Base-by-base conservation (phyloP, 208 protist species). In the Leishmania mexicana region DNA sequence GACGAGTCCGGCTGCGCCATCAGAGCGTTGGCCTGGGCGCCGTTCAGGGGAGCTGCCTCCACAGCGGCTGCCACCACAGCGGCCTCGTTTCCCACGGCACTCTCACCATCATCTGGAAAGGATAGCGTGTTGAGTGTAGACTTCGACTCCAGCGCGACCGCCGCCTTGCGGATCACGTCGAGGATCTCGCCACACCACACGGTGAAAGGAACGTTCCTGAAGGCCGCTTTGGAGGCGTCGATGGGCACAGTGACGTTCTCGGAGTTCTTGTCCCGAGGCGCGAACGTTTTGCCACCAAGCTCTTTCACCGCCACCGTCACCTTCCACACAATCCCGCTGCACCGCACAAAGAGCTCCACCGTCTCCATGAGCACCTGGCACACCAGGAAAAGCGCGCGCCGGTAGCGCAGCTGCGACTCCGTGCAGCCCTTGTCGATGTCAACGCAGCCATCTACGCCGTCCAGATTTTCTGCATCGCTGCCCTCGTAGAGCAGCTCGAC, bases 291-390 rank as follows among this genome's bases (percentile, higher is more conserved):
- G 35, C 38, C 60, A 53, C 53, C 67, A 17, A 57, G 45, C 31
- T 68, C 73, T 49, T 42, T 70, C 17, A 93, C 87, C 38, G 88
- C 90, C 81, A 96, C 87, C 47, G 85, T 94, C 35, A 90, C 93
- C 45, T 85, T 82, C 95, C 95, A 97, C 49, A 97, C 87, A 24
- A 94, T 85, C 53, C 95, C 95, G 75, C 89, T 96, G 87, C 96
- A 89, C 75, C 95, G 95, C n/a, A 97, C 75, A 80, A 91, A 97
- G 79, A 93, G 92, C 80, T 96, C 95, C 47, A 96, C 88, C 13
- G 95, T 97, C 75, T 96, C 93, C 72, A 97, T 84, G 53, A 92
- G 87, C 42, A 97, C 89, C 76, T 95, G 95, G 60, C 95, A 96
- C 49, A 97, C 86, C 68, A 96, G 91, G 75, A 97, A 95, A 28